Evolutionary conservation across 345 rosid genomes (phyloP).

Genomic region (Camelina sativa): DNA sequence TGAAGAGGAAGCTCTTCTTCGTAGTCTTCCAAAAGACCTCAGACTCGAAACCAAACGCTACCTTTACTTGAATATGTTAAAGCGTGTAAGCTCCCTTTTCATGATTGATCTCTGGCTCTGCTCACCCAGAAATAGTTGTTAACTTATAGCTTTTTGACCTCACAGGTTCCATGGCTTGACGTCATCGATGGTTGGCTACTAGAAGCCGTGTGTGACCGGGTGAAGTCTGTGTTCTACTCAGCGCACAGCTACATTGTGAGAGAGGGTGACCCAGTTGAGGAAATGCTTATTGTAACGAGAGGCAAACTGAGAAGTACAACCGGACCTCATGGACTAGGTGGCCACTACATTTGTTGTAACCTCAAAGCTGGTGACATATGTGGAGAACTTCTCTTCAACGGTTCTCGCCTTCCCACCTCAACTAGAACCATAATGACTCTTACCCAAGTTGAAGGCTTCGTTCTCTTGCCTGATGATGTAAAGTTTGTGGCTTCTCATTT

Average conservation of each 20-base stretch:
- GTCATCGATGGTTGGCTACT: conserved; percentile 20
- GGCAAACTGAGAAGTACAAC: conserved; percentile 32
- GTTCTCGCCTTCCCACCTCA: conserved; percentile 53
- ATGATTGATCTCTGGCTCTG: neutral
- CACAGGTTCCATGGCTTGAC: conserved; percentile 49
- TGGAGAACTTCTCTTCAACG: conserved; percentile 63
- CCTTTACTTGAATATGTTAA: conserved; percentile 18
- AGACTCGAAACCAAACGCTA: conserved; percentile 23
- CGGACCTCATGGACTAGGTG: conserved; percentile 44
- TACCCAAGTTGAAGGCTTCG: conserved; percentile 69
- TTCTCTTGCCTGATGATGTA: conserved; percentile 49
- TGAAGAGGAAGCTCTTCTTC: conserved; percentile 34
- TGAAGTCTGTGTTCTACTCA: conserved; percentile 32
- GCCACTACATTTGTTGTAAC: conserved; percentile 46
- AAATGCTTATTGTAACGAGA: conserved; percentile 46
- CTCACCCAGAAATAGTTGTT: neutral
- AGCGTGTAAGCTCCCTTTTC: conserved; percentile 13
- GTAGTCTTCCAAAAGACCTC: conserved; percentile 36
- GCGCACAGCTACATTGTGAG: conserved; percentile 36
- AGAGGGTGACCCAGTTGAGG: conserved; percentile 43
- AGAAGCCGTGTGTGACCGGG: conserved; percentile 42
- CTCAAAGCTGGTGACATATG: conserved; percentile 63
- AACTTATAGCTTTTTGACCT: neutral
- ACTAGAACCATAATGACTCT: conserved; percentile 54
- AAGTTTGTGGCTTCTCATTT: conserved; percentile 60